Evolutionary conservation across 1,284 basidiomycete species (phyloP), one percentile per base, ranked within the genome.

Genomic region (Trichosporon faecale): DNA sequence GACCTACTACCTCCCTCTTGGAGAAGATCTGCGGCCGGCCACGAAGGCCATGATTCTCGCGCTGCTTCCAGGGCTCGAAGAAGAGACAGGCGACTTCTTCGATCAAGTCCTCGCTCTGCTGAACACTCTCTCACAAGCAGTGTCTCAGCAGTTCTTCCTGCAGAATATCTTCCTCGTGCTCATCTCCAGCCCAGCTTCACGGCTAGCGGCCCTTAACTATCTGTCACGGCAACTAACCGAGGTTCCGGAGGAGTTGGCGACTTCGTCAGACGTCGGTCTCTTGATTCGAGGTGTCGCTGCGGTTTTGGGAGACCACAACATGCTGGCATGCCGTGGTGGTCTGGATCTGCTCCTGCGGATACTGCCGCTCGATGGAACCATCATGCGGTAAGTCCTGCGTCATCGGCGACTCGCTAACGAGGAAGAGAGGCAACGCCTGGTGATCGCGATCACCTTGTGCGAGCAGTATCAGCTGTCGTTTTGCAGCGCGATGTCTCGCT

Each of bases 61-160:
- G 0, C 82, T 99, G 21, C 87, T 99, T 5, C 96, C 97, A 0
- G 95, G 95, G 0, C 85, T 98, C 63, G 95, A 98, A 81, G 95
- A 98, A 82, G 95, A 97, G 81, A 94, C 92, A 0, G 93, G 94
- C 2, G 95, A 98, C 82, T 97, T 93, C 84, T 98, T 98, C 76
- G 96, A 99, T 65, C 93, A 93, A 91, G 93, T 95, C n/a, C 81
- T 98, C 31, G 85, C 85, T 31, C 84, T 99, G 6, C 85, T 99
- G 65, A 94, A 95, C 81, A 86, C 88, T 29, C 84, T 99, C 1
- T 93, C 94, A 2, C 89, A 89, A 37, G 90, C 93, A 0, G 90
- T 96, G 18, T 90, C 91, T 2, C 88, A 88, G 0, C 88, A 91
- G 0, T 98, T 96, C 85, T 98, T 98, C 86, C 88, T 97, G 75